Percentiles rank a stretch among this genome's conserved stretches.
phyloP scores from a whole-genome alignment of 306 rosid species.

The Biancaea sappan region DNA sequence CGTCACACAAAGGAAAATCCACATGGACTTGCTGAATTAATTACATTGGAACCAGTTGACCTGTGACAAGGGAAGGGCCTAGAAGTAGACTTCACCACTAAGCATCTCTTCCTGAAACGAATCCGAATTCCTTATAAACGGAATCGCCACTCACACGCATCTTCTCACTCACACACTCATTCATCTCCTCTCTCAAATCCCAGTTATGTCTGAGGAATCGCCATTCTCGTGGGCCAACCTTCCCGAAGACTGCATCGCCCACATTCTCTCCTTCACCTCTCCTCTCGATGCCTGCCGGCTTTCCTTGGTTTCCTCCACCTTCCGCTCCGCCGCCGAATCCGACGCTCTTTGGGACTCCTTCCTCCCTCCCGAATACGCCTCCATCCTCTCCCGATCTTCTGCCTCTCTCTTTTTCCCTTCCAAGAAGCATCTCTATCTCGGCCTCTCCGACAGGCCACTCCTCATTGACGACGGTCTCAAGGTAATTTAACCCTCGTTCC shows the following conservation, averaged over 20 bases:
- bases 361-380: conserved; percentile 50
- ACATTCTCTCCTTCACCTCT: conserved; percentile 60
- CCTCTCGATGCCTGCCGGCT: conserved; percentile 67
- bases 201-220: too few species aligned
- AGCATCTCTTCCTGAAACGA: too few species aligned
- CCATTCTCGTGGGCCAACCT: conserved; percentile 24
- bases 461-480: conserved; percentile 58
- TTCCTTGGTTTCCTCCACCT: conserved; percentile 51
- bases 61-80: too few species aligned
- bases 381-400: conserved; percentile 35
- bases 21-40: too few species aligned
- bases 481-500: conserved; percentile 41
- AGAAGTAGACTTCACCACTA: too few species aligned
- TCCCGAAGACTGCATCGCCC: conserved; percentile 76
- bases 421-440: conserved; percentile 61
- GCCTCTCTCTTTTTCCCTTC: conserved; percentile 19
- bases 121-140: too few species aligned
- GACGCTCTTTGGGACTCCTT: conserved; percentile 79
- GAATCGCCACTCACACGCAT: too few species aligned
- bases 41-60: too few species aligned
- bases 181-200: not conserved
- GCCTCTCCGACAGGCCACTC: conserved; percentile 53
- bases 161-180: too few species aligned
- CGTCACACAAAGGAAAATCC: too few species aligned
- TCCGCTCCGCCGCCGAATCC: conserved; percentile 77